phyloP scores from a whole-genome alignment of 495 filamentous ascomycete genomes.

The Xylaria scruposa region DNA sequence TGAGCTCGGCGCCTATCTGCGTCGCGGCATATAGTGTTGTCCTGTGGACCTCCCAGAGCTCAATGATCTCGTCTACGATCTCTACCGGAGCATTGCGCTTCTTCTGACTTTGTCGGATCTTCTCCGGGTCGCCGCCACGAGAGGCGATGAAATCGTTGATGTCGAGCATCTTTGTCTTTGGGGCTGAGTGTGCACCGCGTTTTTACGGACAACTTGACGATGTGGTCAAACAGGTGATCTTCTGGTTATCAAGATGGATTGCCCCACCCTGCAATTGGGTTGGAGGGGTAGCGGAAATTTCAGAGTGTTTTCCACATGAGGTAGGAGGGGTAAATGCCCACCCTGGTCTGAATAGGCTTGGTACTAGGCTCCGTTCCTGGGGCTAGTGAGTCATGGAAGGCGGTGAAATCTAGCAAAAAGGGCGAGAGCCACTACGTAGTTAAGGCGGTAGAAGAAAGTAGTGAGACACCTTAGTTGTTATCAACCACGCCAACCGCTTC shows the following conservation, averaged over 20 bases:
- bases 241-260: constrained; percentile 1
- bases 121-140: constrained; percentile 85
- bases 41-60: constrained; percentile 85
- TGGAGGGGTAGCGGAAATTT: constrained; percentile 25
- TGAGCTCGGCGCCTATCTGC: constrained; percentile 82
- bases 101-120: constrained; percentile 87
- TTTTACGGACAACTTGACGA: neutral
- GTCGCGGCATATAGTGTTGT: constrained; percentile 74
- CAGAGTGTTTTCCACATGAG: constrained; percentile 1
- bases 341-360: neutral
- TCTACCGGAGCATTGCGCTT: constrained; percentile 79
- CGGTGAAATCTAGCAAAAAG: neutral
- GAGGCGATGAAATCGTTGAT: constrained; percentile 82
- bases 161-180: constrained; percentile 74
- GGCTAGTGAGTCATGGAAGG: neutral
- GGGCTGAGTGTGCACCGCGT: neutral
- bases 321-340: constrained; percentile 8
- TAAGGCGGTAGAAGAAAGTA: too few relatives aligned
- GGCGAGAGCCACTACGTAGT: too few relatives aligned
- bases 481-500: too few relatives aligned
- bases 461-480: too few relatives aligned
- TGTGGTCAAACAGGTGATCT: neutral
- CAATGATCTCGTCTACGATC: constrained; percentile 88
- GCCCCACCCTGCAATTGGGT: constrained; percentile 21
- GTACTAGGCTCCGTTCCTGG: neutral